Evolutionary conservation across 2,329 filamentous ascomycete genomes (phyloP), one percentile per base, ranked within the genome.

Genomic region (Sclerotinia subarctica): DNA sequence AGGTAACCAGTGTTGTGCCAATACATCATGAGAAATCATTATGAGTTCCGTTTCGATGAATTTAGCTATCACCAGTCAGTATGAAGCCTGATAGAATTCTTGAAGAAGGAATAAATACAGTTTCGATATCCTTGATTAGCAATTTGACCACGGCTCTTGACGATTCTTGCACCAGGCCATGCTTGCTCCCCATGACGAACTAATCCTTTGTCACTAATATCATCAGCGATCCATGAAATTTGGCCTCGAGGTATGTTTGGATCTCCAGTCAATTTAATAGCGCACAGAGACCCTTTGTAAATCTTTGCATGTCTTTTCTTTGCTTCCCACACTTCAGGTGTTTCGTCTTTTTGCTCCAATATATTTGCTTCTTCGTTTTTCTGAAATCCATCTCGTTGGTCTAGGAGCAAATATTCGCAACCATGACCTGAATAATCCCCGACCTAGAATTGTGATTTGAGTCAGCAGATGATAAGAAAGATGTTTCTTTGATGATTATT

Each of bases 191-290:
- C 87, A 1, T 87, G 80, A 0, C 88, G 82, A 0, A 94, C 79
- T 29, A 90, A 83, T 0, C 92, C 92, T 0, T 76, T 79, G 0
- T 84, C 82, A 0, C 91, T 89, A 47, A 98, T 86, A 73, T 97
- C 93, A 6, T 92, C 86, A 0, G 88, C 90, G 4, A 92, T 84
- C 77, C 96, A 97, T 0, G 91, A 92, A 73, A 89, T 87, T 78
- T 97, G 90, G 11, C 94, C 94, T 11, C 94, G 85, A 0, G 94
- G 94, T 19, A 98, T 88, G 72, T 97, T 96, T 0, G 90, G 88
- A 75, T 99, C 94, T 0, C 94, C 94, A 0, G 94, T 98, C 46
- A 99, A 81, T 77, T 98, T 98, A 75, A 97, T 88, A 0, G 91
- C 94, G 77, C 94, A 88, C 4, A 98, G 78, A 1, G 88, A 83